Percentiles rank a stretch among this genome's conserved stretches.
phyloP scores from a whole-genome alignment of 192 early-diverging fungal genomes.

The Rhizoclosmatium sp. region DNA sequence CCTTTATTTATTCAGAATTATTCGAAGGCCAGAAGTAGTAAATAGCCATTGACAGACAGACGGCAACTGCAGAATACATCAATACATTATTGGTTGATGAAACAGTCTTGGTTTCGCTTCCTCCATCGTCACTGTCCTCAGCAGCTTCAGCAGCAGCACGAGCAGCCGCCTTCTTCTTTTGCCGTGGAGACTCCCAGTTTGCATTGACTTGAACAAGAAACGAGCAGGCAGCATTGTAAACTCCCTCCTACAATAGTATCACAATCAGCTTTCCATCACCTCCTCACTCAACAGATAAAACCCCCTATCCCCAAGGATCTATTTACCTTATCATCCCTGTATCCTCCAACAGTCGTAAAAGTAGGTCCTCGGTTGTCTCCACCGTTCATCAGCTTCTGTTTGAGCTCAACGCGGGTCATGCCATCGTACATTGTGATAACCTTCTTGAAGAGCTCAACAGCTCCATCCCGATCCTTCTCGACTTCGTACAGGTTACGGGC shows the following conservation, averaged over 20 bases:
- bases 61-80: neutral
- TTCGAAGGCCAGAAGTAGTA: constrained; percentile 3
- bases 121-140: neutral
- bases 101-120: neutral
- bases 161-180: neutral
- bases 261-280: neutral
- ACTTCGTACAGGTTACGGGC: neutral
- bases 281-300: neutral
- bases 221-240: neutral
- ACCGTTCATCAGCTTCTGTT: neutral
- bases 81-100: neutral
- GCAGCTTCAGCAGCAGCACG: neutral
- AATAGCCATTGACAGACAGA: neutral
- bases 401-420: neutral
- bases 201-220: neutral
- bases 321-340: neutral
- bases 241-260: neutral
- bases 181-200: neutral
- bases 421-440: neutral
- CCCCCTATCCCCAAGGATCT: neutral
- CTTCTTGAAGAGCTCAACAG: neutral
- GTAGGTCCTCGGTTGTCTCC: neutral
- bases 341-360: constrained; percentile 7
- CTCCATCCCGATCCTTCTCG: neutral
- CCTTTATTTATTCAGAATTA: neutral